Base-by-base conservation (phyloP, 2,329 filamentous ascomycete genomes). In the Botrytis tulipae region DNA sequence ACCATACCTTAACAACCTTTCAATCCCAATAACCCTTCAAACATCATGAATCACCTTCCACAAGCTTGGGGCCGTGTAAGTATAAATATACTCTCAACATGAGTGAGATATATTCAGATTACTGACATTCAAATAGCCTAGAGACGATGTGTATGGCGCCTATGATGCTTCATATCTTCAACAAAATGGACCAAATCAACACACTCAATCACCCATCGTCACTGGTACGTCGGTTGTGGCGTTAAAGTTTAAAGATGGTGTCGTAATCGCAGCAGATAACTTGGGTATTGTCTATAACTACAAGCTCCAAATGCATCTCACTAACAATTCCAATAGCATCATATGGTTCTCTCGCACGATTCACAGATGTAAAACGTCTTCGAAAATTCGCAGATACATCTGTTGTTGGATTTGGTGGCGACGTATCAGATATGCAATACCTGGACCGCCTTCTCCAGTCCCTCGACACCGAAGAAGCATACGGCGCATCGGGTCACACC, bases 391-490 rank as follows among this genome's bases (percentile, higher is more conserved):
- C 94, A 84, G 87, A 91, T 77, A 90, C 91, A 77, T 91, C 94
- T 44, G 89, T 98, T 75, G 88, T 99, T 81, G 96, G 96, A 80
- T 97, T 98, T 85, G 94, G 94, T 83, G 96, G 96, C 83, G 96
- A 99, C 86, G 92, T 99, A 79, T 97, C 93, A 77, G 96, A 99
- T 86, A 98, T 99, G 96, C 96, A 99, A 87, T 97, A 97, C 86
- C 90, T 99, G 78, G 93, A 97, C 88, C 91, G 96, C 79, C 90
- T 97, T 81, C 91, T 99, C 79, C 91, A 89, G 81, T 92, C 93
- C 76, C 92, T 98, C 79, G 90, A 93, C 82, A 94, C 97, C 83
- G 88, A 92, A 82, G 95, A 98, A 87, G 92, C 94, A 82, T 98
- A 99, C 87, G 81, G 83, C 72, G 82, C 85, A 73, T 77, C 82